Percentiles rank a stretch among this genome's conserved stretches.
Conservation (phyloP, 2,329 filamentous ascomycete species). For the Hysterium pulicare region DNA sequence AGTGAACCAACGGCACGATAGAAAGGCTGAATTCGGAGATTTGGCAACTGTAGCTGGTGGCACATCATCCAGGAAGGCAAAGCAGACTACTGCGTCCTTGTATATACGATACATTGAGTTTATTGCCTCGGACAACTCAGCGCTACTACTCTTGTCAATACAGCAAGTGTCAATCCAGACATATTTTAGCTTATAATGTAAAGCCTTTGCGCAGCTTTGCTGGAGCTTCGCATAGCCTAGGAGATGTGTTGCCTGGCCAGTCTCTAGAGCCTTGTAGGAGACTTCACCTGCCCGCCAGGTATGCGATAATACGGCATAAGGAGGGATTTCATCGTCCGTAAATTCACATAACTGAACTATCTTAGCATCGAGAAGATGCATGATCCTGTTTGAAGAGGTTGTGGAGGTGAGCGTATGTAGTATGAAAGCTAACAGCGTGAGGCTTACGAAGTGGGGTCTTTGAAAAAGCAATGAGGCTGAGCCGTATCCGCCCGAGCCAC, state of each 20-base stretch:
- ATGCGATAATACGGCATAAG: neutral
- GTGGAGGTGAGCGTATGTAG: no score
- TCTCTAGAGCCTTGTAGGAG: neutral
- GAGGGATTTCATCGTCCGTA: neutral
- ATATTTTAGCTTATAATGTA: neutral
- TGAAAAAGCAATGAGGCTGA: no score
- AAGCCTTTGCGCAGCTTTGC: neutral
- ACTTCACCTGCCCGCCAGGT: neutral
- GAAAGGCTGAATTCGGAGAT: neutral
- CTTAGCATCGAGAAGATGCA: neutral
- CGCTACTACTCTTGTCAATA: conserved; percentile 9
- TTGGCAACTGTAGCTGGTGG: neutral
- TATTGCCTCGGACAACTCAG: conserved; percentile 7
- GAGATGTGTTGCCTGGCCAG: no score
- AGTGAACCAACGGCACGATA: conserved; percentile 4
- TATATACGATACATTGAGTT: conserved; percentile 11
- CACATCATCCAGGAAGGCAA: conserved; percentile 7
- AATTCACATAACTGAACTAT: neutral
- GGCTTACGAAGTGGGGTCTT: no score
- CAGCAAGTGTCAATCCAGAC: conserved; percentile 10
- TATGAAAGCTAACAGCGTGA: no score
- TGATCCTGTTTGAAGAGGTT: no score
- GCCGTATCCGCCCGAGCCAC: no score
- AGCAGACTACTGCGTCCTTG: conserved; percentile 5
- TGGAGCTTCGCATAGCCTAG: neutral